Conservation (phyloP, 2,329 filamentous ascomycete species). For the Cladosporium oxysporum region DNA sequence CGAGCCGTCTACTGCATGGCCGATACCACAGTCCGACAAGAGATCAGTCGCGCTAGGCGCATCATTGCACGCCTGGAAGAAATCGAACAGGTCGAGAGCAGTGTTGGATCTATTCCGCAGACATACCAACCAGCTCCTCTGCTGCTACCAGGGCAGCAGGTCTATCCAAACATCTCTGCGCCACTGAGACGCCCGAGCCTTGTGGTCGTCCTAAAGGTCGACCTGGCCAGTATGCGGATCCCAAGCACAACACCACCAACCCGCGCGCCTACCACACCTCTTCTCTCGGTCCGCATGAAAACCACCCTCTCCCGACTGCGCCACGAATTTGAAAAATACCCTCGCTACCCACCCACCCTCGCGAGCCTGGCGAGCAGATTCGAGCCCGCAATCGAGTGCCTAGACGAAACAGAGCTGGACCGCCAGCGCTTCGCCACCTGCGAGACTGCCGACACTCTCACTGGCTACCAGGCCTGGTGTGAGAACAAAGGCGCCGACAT, state of each 20-base stretch:
- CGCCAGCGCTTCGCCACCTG: not conserved
- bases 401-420: not conserved
- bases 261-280: not conserved
- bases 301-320: not conserved
- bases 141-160: slow-evolving; percentile 5
- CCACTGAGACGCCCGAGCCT: not conserved
- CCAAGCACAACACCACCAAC: not conserved
- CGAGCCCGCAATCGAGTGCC: not conserved
- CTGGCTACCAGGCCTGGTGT: not conserved
- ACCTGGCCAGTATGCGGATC: not conserved
- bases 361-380: not conserved
- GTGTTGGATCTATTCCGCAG: not conserved
- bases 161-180: not conserved
- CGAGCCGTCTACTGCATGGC: not conserved
- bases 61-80: not conserved
- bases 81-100: not conserved
- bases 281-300: slow-evolving; percentile 8
- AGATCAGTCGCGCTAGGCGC: not conserved
- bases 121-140: not conserved
- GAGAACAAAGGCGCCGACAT: not conserved
- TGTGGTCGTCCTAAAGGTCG: not conserved
- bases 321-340: not conserved
- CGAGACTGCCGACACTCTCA: not conserved
- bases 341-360: not conserved
- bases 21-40: not conserved